These are phyloP conservation scores for Trypanosoma avium DNA, from an alignment of 208 protist species.

Conservation along the genomic window DNA sequence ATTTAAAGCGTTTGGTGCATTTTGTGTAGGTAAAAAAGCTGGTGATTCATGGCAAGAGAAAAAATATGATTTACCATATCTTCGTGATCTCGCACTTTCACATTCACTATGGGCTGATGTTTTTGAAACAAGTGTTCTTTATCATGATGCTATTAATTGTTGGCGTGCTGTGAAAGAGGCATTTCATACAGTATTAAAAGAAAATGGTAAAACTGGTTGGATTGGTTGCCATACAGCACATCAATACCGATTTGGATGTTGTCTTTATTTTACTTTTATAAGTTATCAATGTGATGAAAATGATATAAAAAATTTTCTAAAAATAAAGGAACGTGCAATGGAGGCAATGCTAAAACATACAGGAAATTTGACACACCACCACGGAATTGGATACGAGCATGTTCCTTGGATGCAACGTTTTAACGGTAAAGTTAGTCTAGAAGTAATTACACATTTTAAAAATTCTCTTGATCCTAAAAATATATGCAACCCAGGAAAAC, in stretches of 20 bases:
- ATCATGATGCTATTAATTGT: slow-evolving; percentile 81
- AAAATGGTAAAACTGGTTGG: slow-evolving; percentile 80
- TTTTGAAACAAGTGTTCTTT: slow-evolving; percentile 91
- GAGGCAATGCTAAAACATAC: slow-evolving; percentile 85
- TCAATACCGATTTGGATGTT: slow-evolving; percentile 91
- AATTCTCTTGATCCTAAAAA: slow-evolving; percentile 84
- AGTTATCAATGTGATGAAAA: slow-evolving; percentile 81
- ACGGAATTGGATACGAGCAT: slow-evolving; percentile 93
- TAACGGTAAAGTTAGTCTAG: slow-evolving; percentile 64
- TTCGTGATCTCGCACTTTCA: slow-evolving; percentile 86
- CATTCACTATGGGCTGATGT: slow-evolving; percentile 90
- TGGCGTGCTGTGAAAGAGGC: slow-evolving; percentile 91
- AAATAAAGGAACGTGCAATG: slow-evolving; percentile 86
- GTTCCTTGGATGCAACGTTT: slow-evolving; percentile 91
- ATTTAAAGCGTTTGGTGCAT: slow-evolving; percentile 59
- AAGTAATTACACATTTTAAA: slow-evolving; percentile 81
- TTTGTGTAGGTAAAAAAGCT: slow-evolving; percentile 61
- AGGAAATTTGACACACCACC: slow-evolving; percentile 90
- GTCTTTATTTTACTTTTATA: slow-evolving; percentile 93
- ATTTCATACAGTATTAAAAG: slow-evolving; percentile 76
- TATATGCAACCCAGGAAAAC: slow-evolving; percentile 91
- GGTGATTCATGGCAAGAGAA: slow-evolving; percentile 91
- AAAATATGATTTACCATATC: slow-evolving; percentile 93
- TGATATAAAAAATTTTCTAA: slow-evolving; percentile 88
- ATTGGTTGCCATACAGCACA: slow-evolving; percentile 92